Evolutionary conservation across 306 rosid genomes (phyloP).

Genomic region (Acmispon strigosus): DNA sequence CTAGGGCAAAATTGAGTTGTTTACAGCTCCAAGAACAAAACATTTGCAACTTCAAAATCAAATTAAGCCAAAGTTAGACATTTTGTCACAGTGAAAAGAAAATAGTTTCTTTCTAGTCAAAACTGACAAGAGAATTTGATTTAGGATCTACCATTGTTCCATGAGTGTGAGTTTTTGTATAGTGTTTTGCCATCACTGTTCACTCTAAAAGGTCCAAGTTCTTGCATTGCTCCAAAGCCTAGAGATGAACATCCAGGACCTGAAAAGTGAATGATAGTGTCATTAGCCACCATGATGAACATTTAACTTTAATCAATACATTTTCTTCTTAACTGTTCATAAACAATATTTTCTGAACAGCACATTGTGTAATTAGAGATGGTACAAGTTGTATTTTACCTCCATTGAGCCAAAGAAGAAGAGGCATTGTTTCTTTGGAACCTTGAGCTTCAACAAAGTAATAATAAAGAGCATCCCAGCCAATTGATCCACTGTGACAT

Average conservation of each 20-base stretch:
- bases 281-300: neutral
- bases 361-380: neutral
- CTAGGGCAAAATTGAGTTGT: no score
- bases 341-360: no score
- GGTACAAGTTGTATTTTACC: slow-evolving; percentile 29
- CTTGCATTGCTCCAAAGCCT: slow-evolving; percentile 97
- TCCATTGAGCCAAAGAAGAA: slow-evolving; percentile 99
- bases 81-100: no score
- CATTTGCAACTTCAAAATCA: slow-evolving; percentile 64
- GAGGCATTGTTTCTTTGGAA: slow-evolving; percentile 43
- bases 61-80: neutral
- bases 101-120: neutral
- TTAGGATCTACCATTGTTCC: slow-evolving; percentile 55
- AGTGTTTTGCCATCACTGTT: slow-evolving; percentile 88
- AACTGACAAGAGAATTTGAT: neutral
- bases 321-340: no score
- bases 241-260: slow-evolving; percentile 98
- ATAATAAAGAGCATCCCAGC: slow-evolving; percentile 67
- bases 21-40: slow-evolving; percentile 76
- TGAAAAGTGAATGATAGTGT: slow-evolving; percentile 7
- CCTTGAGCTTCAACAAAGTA: slow-evolving; percentile 65
- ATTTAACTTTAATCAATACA: neutral
- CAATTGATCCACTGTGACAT: no score
- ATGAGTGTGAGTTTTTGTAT: slow-evolving; percentile 46
- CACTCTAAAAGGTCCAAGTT: slow-evolving; percentile 86